Evolutionary conservation across 2,329 filamentous ascomycete genomes (phyloP), one percentile per base, ranked within the genome.

Genomic region (Cordyceps tenuipes): DNA sequence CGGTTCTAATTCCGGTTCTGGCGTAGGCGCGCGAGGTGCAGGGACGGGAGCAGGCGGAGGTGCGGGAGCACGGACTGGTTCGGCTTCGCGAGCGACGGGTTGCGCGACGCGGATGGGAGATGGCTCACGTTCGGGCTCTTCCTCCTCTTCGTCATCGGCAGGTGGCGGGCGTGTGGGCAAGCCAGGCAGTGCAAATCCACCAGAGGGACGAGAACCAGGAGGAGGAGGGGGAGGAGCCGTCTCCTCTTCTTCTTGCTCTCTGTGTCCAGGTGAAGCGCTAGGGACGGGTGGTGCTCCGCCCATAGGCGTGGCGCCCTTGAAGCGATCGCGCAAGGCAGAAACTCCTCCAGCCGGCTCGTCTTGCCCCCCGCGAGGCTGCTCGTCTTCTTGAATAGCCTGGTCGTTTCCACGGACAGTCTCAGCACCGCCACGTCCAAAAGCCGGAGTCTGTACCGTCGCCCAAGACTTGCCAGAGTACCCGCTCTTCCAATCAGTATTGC

Each of bases 391-490:
- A 54, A 80, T 79, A 39, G 87, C 89, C 3, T 88, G 89, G 63
- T 81, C 80, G 68, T 93, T 85, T 62, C 83, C 78, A 62, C 71
- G 73, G 52, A 77, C 69, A 29, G 71, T 69, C 23, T 79, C 79
- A 41, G 77, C 63, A 9, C 80, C 77, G 61, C 84, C 85, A 60
- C 86, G 86, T 19, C 87, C 87, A 58, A 86, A 92, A 60, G 82
- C 83, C 26, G 72, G 63, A 12, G 88, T 90, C 68, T 91, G 85
- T 34, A 97, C 91, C 3, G 91, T 77, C 29, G 85, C 91, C 93
- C 93, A 97, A 39, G 84, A 87, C 78, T 96, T 97, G 63, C 93
- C 93, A 53, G 80, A 78, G 71, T 97, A 97, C 19, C 90, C 89
- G 72, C 91, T 96, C 80, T 93, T 91, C 92, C 92, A 97, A 62